Conservation (phyloP, 169 alveolate species). For the Pseudocohnilembus persalinus region DNA sequence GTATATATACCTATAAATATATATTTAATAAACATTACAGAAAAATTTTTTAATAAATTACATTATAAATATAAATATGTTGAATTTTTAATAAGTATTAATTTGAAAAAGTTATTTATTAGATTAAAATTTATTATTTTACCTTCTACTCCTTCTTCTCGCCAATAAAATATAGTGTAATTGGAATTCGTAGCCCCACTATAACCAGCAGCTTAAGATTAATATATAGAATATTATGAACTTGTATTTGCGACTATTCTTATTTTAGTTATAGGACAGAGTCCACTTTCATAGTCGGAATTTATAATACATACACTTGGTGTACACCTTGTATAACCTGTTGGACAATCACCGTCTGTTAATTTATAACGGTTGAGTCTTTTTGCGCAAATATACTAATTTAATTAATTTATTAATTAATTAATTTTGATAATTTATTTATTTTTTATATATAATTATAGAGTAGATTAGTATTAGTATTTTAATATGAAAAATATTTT, state of each 20-base stretch:
- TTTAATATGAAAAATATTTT: too few relatives aligned
- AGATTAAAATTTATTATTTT: too few relatives aligned
- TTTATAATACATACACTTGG: not conserved
- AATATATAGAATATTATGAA: not conserved
- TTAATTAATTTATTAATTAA: too few relatives aligned
- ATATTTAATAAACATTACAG: too few relatives aligned
- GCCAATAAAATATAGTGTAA: not conserved
- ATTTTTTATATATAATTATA: too few relatives aligned
- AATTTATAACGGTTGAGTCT: not conserved
- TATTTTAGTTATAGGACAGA: not conserved
- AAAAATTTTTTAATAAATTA: too few relatives aligned
- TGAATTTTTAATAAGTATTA: too few relatives aligned
- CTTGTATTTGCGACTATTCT: not conserved
- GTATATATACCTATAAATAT: not conserved
- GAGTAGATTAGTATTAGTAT: too few relatives aligned
- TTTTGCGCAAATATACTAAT: not conserved
- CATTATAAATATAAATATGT: too few relatives aligned
- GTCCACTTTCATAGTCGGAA: not conserved
- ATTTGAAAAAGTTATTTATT: not conserved
- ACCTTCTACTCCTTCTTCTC: not conserved
- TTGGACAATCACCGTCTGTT: not conserved
- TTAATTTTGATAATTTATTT: too few relatives aligned
- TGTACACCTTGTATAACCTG: not conserved
- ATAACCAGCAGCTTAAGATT: not conserved
- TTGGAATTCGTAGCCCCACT: not conserved